phyloP scores from a whole-genome alignment of 2,329 filamentous ascomycete species.

The Fusarium nanum region DNA sequence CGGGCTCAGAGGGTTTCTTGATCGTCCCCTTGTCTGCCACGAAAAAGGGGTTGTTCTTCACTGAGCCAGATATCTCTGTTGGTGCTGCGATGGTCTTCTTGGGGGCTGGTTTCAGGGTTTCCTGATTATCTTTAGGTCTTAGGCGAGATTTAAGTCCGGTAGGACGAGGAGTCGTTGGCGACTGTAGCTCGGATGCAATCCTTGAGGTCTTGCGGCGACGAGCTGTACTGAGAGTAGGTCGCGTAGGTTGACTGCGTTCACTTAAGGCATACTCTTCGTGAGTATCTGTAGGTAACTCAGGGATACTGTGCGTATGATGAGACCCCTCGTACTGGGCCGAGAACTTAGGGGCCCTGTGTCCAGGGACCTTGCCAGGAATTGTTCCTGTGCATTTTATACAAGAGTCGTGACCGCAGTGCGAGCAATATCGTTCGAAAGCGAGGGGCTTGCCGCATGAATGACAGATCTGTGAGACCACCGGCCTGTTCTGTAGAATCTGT shows the following conservation, averaged over 20 bases:
- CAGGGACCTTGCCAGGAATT: constrained; percentile 33
- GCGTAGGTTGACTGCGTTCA: constrained; percentile 11
- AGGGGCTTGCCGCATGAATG: constrained; percentile 62
- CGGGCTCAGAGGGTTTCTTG: constrained; percentile 35
- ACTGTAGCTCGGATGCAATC: constrained; percentile 26
- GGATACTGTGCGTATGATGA: constrained; percentile 1
- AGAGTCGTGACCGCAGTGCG: constrained; percentile 63
- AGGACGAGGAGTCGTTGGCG: constrained; percentile 13
- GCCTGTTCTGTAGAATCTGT: constrained; percentile 8
- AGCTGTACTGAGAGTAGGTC: constrained; percentile 6
- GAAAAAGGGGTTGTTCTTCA: constrained; percentile 51
- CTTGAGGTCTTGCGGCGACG: constrained; percentile 13
- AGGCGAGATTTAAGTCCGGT: constrained; percentile 16
- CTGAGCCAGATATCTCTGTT: constrained; percentile 22
- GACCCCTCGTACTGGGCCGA: constrained; percentile 13
- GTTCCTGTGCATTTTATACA: constrained; percentile 61
- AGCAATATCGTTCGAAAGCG: constrained; percentile 55
- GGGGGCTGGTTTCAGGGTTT: constrained; percentile 10
- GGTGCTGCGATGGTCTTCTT: constrained; percentile 24
- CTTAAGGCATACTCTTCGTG: not conserved
- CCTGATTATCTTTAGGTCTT: constrained; percentile 4
- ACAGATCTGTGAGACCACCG: constrained; percentile 55
- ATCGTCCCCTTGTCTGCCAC: constrained; percentile 47
- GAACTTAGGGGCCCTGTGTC: not conserved
- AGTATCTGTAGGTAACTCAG: not conserved